Base-by-base conservation (phyloP, 176 grass and related monocot genomes). In the Rhynchospora breviuscula region DNA sequence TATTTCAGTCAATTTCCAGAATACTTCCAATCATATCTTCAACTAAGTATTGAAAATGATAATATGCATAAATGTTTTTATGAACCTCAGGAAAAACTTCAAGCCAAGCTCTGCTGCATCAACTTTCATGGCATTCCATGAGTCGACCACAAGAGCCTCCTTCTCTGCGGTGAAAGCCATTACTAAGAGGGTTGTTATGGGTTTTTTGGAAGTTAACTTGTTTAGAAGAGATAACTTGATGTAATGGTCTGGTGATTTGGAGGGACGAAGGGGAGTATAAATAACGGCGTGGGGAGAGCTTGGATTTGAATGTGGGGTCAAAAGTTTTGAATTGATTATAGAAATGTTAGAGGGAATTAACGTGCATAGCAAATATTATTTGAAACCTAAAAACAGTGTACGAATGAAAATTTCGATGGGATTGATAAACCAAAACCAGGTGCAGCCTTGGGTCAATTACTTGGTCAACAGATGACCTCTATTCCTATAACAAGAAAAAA, bases 71-170 rank as follows among this genome's bases (percentile, higher is more conserved):
- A 66, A 67, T 51, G 49, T 19, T 4, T 47, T 10, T 77, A 78
- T 78, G 56, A 29, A 88, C 87, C 79, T 88, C 35, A 88, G 79
- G 75, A 88, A 85, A 81, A 88, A 81, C 64, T 84, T 88, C 22
- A 88, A 58, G 48, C 80, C 86, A 7, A 84, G 45, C 46, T 78
- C 74, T 14, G 60, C 80, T 8, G 86, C 61, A 52, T 84, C 86
- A 56, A 72, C 76, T 33, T 65, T 88, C 22, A 88, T 88, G 62
- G 33, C 86, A 79, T 78, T 84, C 86, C 86, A 84, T 61, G 86
- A 84, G 44, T 84, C 60, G 22, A 84, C 26, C 25, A 88, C 86
- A 1, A 88, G 86, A 62, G 86, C 70, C 60, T 88, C 86, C 59
- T 88, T 66, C 48, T 88, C 72, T 18, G 81, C 70, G 0, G 81